A percentile compares a stretch with the other conserved stretches of the same genome.
These are phyloP conservation scores for Leishmania guyanensis DNA, from an alignment of 208 protist species.

Conservation along the genomic window DNA sequence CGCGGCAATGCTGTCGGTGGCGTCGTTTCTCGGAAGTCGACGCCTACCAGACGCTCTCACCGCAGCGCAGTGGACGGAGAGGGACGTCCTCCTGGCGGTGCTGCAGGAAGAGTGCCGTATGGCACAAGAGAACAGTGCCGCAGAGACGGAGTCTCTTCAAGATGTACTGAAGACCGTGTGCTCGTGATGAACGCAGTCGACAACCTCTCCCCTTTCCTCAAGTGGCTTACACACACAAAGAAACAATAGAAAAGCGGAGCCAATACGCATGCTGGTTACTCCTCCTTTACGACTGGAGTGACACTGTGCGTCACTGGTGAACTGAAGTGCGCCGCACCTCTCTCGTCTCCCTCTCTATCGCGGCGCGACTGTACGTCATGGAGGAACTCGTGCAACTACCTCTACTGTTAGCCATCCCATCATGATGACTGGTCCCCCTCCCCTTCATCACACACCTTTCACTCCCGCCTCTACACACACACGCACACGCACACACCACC, in stretches of 20 bases:
- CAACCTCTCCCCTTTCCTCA: not conserved
- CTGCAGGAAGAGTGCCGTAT: constrained; percentile 30
- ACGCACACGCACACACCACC: too few species aligned
- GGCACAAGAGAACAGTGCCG: constrained; percentile 17
- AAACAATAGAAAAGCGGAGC: not conserved
- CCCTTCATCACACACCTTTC: not conserved
- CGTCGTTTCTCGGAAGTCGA: constrained; percentile 21
- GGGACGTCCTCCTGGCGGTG: constrained; percentile 23
- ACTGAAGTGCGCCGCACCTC: not conserved
- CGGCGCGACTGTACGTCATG: not conserved
- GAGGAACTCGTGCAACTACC: not conserved
- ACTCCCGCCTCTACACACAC: not conserved
- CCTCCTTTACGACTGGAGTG: not conserved
- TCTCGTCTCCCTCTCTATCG: not conserved
- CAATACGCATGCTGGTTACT: not conserved
- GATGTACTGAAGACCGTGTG: constrained; percentile 24
- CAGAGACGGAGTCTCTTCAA: constrained; percentile 27
- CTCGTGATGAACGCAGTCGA: not conserved
- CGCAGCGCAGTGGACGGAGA: constrained; percentile 27
- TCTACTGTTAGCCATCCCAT: not conserved
- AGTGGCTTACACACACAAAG: not conserved
- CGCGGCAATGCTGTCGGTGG: not conserved
- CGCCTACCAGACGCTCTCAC: constrained; percentile 21
- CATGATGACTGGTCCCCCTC: not conserved
- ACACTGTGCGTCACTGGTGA: not conserved